Conservation (phyloP, 2,329 filamentous ascomycete genomes). For the Pyrenophora teres region DNA sequence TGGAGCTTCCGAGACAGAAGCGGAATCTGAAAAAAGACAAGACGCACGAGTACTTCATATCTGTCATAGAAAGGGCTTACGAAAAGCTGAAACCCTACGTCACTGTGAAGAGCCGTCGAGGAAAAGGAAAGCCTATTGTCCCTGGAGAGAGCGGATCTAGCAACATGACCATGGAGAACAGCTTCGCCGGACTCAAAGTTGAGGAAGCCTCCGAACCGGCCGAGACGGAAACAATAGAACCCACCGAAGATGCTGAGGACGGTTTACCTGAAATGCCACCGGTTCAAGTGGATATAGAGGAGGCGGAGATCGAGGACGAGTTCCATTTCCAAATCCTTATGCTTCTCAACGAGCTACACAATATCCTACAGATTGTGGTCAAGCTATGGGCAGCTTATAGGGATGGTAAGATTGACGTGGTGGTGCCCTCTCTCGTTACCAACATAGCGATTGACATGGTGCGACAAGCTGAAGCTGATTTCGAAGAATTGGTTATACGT, state of each 20-base stretch:
- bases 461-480: constrained; percentile 8
- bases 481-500: constrained; percentile 9
- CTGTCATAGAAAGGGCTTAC: not conserved
- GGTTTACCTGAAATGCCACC: not conserved
- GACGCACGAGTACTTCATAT: not conserved
- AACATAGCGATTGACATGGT: constrained; percentile 11
- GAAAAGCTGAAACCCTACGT: not conserved
- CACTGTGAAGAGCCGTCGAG: not conserved
- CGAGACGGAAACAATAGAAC: not conserved
- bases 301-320: not conserved
- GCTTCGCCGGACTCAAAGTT: not conserved
- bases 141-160: not conserved
- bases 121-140: not conserved
- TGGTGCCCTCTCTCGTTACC: constrained; percentile 9
- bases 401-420: constrained; percentile 7
- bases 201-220: not conserved
- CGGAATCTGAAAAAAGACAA: not conserved
- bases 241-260: not conserved
- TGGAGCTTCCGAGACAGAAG: not conserved
- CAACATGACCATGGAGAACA: not conserved
- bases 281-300: not conserved
- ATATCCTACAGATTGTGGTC: not conserved
- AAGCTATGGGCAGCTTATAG: constrained; percentile 8
- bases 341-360: not conserved
- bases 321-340: not conserved